Percentiles rank a stretch among this genome's conserved stretches.
These are phyloP conservation scores for Aurifilum marmelostoma DNA, from an alignment of 2,329 filamentous ascomycete species.

Conservation along the genomic window DNA sequence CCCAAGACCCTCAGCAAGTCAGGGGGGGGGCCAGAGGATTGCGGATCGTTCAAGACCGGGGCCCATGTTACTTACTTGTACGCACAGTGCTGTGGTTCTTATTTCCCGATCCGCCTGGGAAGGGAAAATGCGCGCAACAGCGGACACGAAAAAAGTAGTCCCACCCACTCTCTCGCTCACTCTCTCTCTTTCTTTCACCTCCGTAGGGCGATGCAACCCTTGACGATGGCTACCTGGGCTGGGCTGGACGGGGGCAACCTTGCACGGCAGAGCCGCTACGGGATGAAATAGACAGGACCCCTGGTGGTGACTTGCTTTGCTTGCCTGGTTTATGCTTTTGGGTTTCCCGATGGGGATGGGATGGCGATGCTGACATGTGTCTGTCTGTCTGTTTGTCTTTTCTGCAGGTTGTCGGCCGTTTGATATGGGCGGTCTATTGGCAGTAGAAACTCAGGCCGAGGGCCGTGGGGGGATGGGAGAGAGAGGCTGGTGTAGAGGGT, in stretches of 20 bases:
- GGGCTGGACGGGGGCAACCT: constrained; percentile 7
- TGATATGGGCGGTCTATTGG: constrained; percentile 19
- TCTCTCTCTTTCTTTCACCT: too few relatives aligned
- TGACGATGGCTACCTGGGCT: constrained; percentile 12
- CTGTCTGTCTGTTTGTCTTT: background rate
- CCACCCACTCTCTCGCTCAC: constrained; percentile 14
- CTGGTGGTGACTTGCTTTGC: background rate
- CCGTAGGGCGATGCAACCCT: constrained; percentile 26
- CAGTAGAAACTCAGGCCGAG: constrained; percentile 17
- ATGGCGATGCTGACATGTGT: background rate
- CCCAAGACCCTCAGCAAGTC: constrained; percentile 7
- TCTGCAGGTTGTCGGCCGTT: constrained; percentile 23
- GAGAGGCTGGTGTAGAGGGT: background rate
- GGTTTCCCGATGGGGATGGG: background rate
- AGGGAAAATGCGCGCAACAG: constrained; percentile 18
- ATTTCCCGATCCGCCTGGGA: constrained; percentile 23
- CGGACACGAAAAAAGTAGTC: constrained; percentile 19
- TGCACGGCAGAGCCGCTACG: constrained; percentile 18
- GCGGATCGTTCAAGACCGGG: constrained; percentile 24
- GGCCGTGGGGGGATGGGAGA: background rate
- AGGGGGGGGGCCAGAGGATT: constrained; percentile 6
- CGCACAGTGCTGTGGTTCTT: constrained; percentile 15
- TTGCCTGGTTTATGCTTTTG: too few relatives aligned
- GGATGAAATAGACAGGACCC: background rate
- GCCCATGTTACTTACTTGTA: constrained; percentile 1